These are phyloP conservation scores for Smittium culicis DNA, from an alignment of 371 early-diverging fungal species.

Conservation along the genomic window DNA sequence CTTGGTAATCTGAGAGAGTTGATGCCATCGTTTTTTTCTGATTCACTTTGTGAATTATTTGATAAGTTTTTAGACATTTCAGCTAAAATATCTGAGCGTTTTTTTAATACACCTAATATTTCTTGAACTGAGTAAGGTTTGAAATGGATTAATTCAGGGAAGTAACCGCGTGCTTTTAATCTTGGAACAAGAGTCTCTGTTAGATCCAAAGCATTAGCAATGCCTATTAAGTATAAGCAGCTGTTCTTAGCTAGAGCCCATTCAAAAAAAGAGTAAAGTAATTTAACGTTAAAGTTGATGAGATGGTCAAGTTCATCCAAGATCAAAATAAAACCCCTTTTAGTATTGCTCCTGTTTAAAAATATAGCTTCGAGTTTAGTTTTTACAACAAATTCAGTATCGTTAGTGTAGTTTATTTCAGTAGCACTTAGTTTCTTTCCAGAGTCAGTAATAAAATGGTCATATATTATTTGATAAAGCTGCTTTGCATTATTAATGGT, in stretches of 20 bases:
- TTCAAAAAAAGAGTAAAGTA: conserved; percentile 78
- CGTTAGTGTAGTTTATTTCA: conserved; percentile 13
- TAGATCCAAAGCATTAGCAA: conserved; percentile 87
- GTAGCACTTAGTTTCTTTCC: background rate
- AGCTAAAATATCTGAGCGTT: conserved; percentile 45
- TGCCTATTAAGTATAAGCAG: conserved; percentile 71
- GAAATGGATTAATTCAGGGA: conserved; percentile 68
- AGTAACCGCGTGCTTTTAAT: conserved; percentile 67
- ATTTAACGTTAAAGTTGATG: conserved; percentile 60
- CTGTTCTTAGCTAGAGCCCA: conserved; percentile 44
- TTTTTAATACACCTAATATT: conserved; percentile 68
- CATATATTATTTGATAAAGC: conserved; percentile 47
- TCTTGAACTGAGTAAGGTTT: conserved; percentile 69
- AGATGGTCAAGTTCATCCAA: conserved; percentile 89
- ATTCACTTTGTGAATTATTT: conserved; percentile 11
- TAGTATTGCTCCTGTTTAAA: background rate
- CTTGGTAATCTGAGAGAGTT: conserved; percentile 6
- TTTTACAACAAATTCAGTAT: conserved; percentile 10
- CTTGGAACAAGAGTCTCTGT: conserved; percentile 78
- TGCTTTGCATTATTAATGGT: conserved; percentile 49
- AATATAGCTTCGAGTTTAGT: background rate
- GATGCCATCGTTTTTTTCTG: background rate
- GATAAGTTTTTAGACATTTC: background rate
- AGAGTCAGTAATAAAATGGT: conserved; percentile 24
- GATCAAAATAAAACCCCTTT: conserved; percentile 34